A percentile compares a stretch with the other conserved stretches of the same genome.
Evolutionary conservation across 345 rosid genomes (phyloP).

Genomic region (Sisymbrium irio): DNA sequence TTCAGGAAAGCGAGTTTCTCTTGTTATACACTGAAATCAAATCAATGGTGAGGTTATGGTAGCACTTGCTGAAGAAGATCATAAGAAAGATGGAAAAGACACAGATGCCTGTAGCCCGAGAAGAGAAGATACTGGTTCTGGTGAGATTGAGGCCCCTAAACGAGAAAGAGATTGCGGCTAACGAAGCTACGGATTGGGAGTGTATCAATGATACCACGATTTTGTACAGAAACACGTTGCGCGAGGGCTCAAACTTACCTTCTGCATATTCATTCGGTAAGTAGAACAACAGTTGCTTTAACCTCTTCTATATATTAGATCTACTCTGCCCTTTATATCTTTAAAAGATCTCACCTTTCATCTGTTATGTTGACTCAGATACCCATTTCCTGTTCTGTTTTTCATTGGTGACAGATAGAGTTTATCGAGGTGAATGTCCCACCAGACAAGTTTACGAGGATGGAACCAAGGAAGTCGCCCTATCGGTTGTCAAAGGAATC

Average conservation of each 20-base stretch:
- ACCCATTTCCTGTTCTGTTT: background rate
- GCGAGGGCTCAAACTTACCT: constrained; percentile 90
- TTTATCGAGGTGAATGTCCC: constrained; percentile 76
- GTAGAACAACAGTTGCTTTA: background rate
- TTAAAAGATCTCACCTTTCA: background rate
- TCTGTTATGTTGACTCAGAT: background rate
- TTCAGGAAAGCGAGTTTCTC: constrained; percentile 3
- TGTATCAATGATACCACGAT: constrained; percentile 81
- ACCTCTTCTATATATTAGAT: background rate
- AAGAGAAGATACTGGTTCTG: constrained; percentile 89
- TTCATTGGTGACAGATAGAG: constrained; percentile 62
- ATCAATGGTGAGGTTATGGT: constrained; percentile 45
- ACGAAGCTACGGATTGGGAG: constrained; percentile 93
- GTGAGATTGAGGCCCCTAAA: constrained; percentile 89
- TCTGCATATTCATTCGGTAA: constrained; percentile 82
- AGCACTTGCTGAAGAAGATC: constrained; percentile 56
- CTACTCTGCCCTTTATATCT: background rate
- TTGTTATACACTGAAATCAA: background rate
- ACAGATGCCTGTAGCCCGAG: constrained; percentile 46
- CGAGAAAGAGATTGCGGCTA: constrained; percentile 64
- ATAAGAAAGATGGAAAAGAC: constrained; percentile 59
- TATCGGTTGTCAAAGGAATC: constrained; percentile 86
- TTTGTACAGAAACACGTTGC: constrained; percentile 85
- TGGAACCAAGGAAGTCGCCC: constrained; percentile 76
- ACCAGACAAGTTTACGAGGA: constrained; percentile 77